These are phyloP conservation scores for Nidularia sp. DNA, from an alignment of 768 basidiomycete genomes.

Conservation along the genomic window DNA sequence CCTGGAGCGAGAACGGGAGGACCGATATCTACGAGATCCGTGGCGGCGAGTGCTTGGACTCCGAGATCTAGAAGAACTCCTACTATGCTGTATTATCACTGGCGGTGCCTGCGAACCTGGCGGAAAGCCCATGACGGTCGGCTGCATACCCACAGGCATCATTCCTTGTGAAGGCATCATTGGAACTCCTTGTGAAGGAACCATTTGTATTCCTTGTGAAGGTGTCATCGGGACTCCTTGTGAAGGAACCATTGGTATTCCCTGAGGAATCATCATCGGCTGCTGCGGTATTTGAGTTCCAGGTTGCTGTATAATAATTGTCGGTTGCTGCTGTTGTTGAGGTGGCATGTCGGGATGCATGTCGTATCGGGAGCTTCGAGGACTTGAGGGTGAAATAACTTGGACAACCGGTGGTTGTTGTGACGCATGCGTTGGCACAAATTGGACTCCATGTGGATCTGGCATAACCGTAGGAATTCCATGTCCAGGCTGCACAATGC, in stretches of 20 bases:
- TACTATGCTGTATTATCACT: conserved; percentile 1
- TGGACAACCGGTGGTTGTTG: conserved; percentile 6
- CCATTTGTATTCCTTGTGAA: too few relatives aligned
- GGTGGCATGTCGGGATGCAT: conserved; percentile 18
- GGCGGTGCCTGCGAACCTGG: not conserved
- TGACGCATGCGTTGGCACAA: not conserved
- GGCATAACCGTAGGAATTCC: conserved; percentile 10
- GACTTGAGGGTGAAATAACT: conserved; percentile 10
- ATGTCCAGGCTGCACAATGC: not conserved
- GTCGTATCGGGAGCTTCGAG: conserved; percentile 13
- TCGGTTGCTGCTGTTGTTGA: conserved; percentile 17
- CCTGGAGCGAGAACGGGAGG: not conserved
- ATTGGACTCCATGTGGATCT: conserved; percentile 3
- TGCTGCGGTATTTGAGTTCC: conserved; percentile 11
- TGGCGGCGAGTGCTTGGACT: too few relatives aligned
- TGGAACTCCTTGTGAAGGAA: too few relatives aligned
- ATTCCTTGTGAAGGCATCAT: not conserved
- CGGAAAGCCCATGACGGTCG: not conserved
- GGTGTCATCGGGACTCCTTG: too few relatives aligned
- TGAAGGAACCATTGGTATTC: too few relatives aligned
- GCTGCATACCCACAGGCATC: not conserved
- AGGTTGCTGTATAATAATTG: conserved; percentile 24
- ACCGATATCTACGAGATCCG: not conserved
- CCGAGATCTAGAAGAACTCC: not conserved
- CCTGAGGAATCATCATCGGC: not conserved